Evolutionary conservation across 2,329 filamentous ascomycete genomes (phyloP), one percentile per base, ranked within the genome.

Genomic region (Hortaea werneckii): DNA sequence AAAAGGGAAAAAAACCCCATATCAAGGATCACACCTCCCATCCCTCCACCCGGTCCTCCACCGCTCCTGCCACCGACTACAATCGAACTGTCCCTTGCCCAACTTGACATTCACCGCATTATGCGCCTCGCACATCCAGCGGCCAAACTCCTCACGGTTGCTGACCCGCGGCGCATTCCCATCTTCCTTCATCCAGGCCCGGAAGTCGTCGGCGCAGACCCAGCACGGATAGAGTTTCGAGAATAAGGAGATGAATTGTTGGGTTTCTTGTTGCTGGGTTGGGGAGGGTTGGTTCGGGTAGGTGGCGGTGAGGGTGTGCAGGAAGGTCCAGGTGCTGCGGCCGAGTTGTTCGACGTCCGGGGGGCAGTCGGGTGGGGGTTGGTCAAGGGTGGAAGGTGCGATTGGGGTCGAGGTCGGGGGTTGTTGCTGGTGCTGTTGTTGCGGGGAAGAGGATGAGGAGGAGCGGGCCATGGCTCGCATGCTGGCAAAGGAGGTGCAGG

Each of bases 171-270:
- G 81, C 60, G 78, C 77, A 54, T 89, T 84, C 2, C 72, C 71
- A n/a, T n/a, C n/a, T 52, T 76, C 75, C 51, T 72, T 74, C 71
- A 96, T 82, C 76, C 90, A 96, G 0, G 64, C 65, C 64, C 83
- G 83, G 65, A 98, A 95, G 62, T 96, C 90, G 50, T 90, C 84
- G 30, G 89, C 92, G 66, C 92, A 98, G 3, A 85, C 78, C 87
- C 89, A 95, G 72, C 92, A 98, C 4, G 92, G 92, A 62, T 98
- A 98, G 13, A 96, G 68, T 55, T 83, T 84, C 27, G 85, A 82
- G 64, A 98, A 94, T 2, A 88, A 73, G 26, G 72, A 70, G 57
- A 98, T 75, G 68, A 98, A 96, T 43, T 78, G 75, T 46, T 74
- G 73, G 56, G 94, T 83, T 56, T 95, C 84, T 29, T 71, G 69